A percentile compares a stretch with the other conserved stretches of the same genome.
These are phyloP conservation scores for Ascomycota sp. DNA, from an alignment of 2,329 filamentous ascomycete genomes.

Conservation along the genomic window DNA sequence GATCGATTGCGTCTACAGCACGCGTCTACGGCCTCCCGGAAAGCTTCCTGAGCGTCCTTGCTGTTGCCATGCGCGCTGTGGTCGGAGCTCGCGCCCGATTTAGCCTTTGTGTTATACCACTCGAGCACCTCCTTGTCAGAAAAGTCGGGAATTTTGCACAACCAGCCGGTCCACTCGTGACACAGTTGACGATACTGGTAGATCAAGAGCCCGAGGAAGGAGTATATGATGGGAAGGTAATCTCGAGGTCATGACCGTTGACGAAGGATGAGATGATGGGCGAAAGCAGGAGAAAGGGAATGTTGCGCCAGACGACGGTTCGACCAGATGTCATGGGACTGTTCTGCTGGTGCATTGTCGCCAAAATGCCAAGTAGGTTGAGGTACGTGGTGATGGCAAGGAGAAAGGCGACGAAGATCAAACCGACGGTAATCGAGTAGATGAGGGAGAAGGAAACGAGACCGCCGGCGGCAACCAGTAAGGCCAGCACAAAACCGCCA, in stretches of 20 bases:
- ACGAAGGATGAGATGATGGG: slow-evolving; percentile 34
- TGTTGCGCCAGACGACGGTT: slow-evolving; percentile 29
- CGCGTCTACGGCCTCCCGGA: slow-evolving; percentile 16
- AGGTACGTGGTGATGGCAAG: slow-evolving; percentile 37
- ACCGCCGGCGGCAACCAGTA: slow-evolving; percentile 20
- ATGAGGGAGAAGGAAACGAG: slow-evolving; percentile 27
- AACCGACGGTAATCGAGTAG: slow-evolving; percentile 20
- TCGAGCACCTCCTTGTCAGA: slow-evolving; percentile 26
- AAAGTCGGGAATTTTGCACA: slow-evolving; percentile 24
- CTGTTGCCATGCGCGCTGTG: slow-evolving; percentile 1
- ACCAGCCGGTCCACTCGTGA: slow-evolving; percentile 39
- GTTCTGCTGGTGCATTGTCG: slow-evolving; percentile 31
- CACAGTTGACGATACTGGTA: slow-evolving; percentile 31
- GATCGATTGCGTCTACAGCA: slow-evolving; percentile 3
- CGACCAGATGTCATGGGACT: slow-evolving; percentile 37
- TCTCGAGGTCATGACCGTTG: slow-evolving; percentile 27
- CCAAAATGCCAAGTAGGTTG: slow-evolving; percentile 30
- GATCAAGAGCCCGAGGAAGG: slow-evolving; percentile 29
- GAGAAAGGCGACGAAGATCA: slow-evolving; percentile 39
- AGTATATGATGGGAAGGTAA: slow-evolving; percentile 35
- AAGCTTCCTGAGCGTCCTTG: slow-evolving; percentile 7
- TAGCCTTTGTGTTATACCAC: slow-evolving; percentile 21
- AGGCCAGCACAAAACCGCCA: slow-evolving; percentile 22
- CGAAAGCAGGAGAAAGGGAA: slow-evolving; percentile 34
- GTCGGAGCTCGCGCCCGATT: slow-evolving; percentile 5